phyloP scores from a whole-genome alignment of 768 basidiomycete species.

The Mycena vulgaris region DNA sequence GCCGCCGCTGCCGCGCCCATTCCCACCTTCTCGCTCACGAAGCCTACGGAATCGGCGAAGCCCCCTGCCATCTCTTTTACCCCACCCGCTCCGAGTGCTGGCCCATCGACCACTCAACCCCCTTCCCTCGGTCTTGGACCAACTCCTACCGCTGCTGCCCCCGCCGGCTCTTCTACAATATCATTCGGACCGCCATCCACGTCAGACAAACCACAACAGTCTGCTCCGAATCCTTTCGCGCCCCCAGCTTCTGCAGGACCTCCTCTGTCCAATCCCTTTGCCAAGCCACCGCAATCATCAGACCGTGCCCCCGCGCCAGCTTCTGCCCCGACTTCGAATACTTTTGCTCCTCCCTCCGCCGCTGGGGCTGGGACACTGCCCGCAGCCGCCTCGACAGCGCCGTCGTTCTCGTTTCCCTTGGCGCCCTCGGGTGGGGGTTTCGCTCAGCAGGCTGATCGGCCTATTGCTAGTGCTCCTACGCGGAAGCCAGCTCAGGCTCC shows the following conservation, averaged over 20 bases:
- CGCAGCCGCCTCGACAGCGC: not conserved
- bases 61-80: slow-evolving; percentile 39
- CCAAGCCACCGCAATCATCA: slow-evolving; percentile 39
- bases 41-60: slow-evolving; percentile 40
- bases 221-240: slow-evolving; percentile 28
- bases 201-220: slow-evolving; percentile 21
- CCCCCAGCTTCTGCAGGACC: slow-evolving; percentile 27
- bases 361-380: not conserved
- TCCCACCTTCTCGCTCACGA: slow-evolving; percentile 48
- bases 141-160: slow-evolving; percentile 19
- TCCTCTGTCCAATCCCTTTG: slow-evolving; percentile 26
- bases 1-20: slow-evolving; percentile 45
- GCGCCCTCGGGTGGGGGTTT: slow-evolving; percentile 11
- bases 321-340: slow-evolving; percentile 17
- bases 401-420: slow-evolving; percentile 34
- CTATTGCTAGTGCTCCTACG: slow-evolving; percentile 15
- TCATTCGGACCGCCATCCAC: slow-evolving; percentile 28
- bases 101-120: slow-evolving; percentile 24
- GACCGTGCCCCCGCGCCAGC: slow-evolving; percentile 19
- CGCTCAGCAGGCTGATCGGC: slow-evolving; percentile 18
- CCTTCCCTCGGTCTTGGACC: slow-evolving; percentile 43
- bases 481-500: slow-evolving; percentile 19
- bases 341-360: slow-evolving; percentile 30
- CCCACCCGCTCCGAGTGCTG: slow-evolving; percentile 31
- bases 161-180: slow-evolving; percentile 11